These are phyloP conservation scores for Tremella yokohamensis DNA, from an alignment of 768 basidiomycete genomes.

Conservation along the genomic window DNA sequence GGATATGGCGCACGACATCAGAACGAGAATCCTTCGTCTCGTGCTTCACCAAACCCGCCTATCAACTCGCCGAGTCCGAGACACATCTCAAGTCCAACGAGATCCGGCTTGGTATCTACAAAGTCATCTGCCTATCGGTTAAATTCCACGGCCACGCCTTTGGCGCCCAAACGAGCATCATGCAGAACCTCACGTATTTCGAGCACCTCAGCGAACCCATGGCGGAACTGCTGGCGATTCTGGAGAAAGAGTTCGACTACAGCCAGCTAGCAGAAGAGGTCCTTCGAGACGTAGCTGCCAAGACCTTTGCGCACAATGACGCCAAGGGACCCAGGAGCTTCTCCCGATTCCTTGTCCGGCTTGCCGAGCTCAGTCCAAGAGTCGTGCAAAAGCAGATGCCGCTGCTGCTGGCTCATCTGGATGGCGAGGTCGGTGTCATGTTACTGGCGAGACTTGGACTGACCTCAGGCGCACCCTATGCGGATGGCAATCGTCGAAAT, in stretches of 20 bases:
- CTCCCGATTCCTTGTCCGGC: slow-evolving; percentile 74
- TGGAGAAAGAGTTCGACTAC: slow-evolving; percentile 82
- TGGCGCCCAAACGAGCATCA: slow-evolving; percentile 81
- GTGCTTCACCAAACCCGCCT: slow-evolving; percentile 82
- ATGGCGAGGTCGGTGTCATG: slow-evolving; percentile 70
- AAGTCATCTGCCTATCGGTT: slow-evolving; percentile 83
- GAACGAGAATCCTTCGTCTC: slow-evolving; percentile 82
- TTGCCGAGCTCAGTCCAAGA: slow-evolving; percentile 74
- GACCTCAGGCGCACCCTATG: slow-evolving; percentile 81
- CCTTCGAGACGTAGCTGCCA: slow-evolving; percentile 55
- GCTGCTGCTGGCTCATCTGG: slow-evolving; percentile 75
- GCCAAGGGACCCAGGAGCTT: slow-evolving; percentile 82
- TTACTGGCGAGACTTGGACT: neutral
- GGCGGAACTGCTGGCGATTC: slow-evolving; percentile 78
- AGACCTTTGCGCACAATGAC: slow-evolving; percentile 55
- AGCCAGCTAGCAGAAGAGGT: slow-evolving; percentile 86
- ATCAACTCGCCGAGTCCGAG: slow-evolving; percentile 80
- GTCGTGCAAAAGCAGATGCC: slow-evolving; percentile 84
- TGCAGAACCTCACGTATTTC: slow-evolving; percentile 86
- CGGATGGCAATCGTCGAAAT: slow-evolving; percentile 91
- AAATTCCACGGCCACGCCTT: slow-evolving; percentile 82
- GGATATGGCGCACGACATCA: slow-evolving; percentile 84
- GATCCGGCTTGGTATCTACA: slow-evolving; percentile 73
- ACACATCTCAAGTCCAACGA: slow-evolving; percentile 74
- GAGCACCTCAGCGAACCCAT: slow-evolving; percentile 92